phyloP scores from a whole-genome alignment of 495 filamentous ascomycete species.

The Aspergillus conjunctus region DNA sequence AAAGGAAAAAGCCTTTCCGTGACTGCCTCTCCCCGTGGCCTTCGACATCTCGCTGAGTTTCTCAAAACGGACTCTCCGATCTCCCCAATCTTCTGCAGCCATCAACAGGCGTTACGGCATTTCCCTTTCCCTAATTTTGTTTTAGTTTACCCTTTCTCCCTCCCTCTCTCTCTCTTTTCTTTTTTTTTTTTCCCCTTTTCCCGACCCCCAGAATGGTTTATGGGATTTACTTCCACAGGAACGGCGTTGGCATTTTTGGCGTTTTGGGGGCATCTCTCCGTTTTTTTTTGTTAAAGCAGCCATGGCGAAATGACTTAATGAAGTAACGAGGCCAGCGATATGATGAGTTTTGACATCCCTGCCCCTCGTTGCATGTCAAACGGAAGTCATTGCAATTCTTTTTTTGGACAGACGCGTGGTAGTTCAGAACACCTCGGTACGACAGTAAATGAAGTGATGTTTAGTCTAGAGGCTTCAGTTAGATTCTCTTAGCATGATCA shows the following conservation, averaged over 20 bases:
- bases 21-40: neutral
- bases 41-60: neutral
- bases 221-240: constrained; percentile 25
- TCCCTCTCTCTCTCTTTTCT: constrained; percentile 11
- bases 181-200: no score
- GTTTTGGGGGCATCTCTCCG: constrained; percentile 36
- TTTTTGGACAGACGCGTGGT: constrained; percentile 16
- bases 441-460: constrained; percentile 24
- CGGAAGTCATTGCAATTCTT: constrained; percentile 15
- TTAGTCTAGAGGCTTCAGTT: neutral
- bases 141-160: constrained; percentile 7
- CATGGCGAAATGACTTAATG: constrained; percentile 44
- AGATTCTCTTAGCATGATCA: neutral
- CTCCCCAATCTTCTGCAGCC: constrained; percentile 6
- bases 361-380: constrained; percentile 17
- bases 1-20: neutral
- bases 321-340: constrained; percentile 33
- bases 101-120: constrained; percentile 37
- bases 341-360: constrained; percentile 24
- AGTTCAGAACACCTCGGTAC: constrained; percentile 16
- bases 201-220: constrained; percentile 23
- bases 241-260: constrained; percentile 44
- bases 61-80: neutral
- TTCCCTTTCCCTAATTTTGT: neutral
- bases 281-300: constrained; percentile 28